Conservation (phyloP, 352 stramenopile genomes). For the Peronospora tabacina region DNA sequence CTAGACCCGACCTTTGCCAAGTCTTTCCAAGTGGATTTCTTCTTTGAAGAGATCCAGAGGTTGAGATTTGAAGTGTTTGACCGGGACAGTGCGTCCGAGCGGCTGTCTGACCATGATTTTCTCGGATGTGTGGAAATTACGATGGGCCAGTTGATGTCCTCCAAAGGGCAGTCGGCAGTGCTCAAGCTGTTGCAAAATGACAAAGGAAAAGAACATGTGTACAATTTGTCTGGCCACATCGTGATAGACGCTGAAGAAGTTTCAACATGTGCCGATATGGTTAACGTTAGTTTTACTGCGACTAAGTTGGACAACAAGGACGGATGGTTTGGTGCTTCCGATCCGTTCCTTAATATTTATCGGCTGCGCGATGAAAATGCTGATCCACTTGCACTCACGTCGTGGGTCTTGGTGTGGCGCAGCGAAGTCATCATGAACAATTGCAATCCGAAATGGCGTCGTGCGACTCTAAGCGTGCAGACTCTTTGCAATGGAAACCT, state of each 20-base stretch:
- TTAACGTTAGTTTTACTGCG: constrained; percentile 52
- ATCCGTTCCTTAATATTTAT: constrained; percentile 76
- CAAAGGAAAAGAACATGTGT: constrained; percentile 22
- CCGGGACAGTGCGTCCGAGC: constrained; percentile 56
- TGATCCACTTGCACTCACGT: constrained; percentile 32
- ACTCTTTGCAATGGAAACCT: constrained; percentile 62
- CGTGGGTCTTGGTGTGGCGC: constrained; percentile 62
- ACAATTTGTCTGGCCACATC: constrained; percentile 50
- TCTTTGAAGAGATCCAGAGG: constrained; percentile 77
- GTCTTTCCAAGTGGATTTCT: constrained; percentile 63
- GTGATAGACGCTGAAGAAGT: constrained; percentile 70
- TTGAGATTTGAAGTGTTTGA: constrained; percentile 77
- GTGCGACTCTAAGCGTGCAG: constrained; percentile 50
- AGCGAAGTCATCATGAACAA: constrained; percentile 63
- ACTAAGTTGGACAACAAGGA: constrained; percentile 75
- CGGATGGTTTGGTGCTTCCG: constrained; percentile 65
- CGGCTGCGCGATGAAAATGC: constrained; percentile 36
- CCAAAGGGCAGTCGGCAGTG: constrained; percentile 47
- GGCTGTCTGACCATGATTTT: constrained; percentile 57
- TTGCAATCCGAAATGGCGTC: constrained; percentile 55
- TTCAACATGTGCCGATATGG: constrained; percentile 48
- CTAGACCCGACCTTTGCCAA: constrained; percentile 63
- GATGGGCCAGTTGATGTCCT: constrained; percentile 68
- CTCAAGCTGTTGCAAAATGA: constrained; percentile 52
- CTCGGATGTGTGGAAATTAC: constrained; percentile 69